These are phyloP conservation scores for Pontederia crassipes DNA, from an alignment of 176 grass and related monocot species.

Conservation along the genomic window DNA sequence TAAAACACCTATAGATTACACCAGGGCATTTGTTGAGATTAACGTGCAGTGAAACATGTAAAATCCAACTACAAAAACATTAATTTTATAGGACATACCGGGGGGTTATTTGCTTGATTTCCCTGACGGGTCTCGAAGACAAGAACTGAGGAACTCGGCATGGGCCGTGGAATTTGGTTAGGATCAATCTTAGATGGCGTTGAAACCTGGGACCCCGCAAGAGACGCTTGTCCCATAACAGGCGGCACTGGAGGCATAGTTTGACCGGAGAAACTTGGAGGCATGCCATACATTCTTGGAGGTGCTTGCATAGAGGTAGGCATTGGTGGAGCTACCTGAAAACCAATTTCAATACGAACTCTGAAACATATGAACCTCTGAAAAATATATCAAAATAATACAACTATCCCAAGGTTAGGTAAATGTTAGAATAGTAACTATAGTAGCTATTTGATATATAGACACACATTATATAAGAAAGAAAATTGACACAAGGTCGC, in stretches of 20 bases:
- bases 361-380: background rate
- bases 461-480: background rate
- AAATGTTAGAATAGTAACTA: no score
- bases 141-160: slow-evolving; percentile 42
- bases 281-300: slow-evolving; percentile 34
- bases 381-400: no score
- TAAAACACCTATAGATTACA: background rate
- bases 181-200: slow-evolving; percentile 81
- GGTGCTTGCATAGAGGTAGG: slow-evolving; percentile 27
- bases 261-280: slow-evolving; percentile 22
- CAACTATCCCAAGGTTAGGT: no score
- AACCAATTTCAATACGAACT: background rate
- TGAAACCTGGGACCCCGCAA: slow-evolving; percentile 46
- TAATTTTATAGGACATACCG: slow-evolving; percentile 30
- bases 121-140: slow-evolving; percentile 71
- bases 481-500: background rate
- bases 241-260: slow-evolving; percentile 30
- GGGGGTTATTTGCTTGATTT: slow-evolving; percentile 58
- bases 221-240: slow-evolving; percentile 49
- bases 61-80: slow-evolving; percentile 3
- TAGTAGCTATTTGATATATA: no score
- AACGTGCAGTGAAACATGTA: no score
- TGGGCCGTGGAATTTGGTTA: slow-evolving; percentile 72
- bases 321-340: slow-evolving; percentile 11
- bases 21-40: background rate